A percentile compares a stretch with the other conserved stretches of the same genome.
Conservation (phyloP, 495 filamentous ascomycete species). For the Aspergillus indologenus region DNA sequence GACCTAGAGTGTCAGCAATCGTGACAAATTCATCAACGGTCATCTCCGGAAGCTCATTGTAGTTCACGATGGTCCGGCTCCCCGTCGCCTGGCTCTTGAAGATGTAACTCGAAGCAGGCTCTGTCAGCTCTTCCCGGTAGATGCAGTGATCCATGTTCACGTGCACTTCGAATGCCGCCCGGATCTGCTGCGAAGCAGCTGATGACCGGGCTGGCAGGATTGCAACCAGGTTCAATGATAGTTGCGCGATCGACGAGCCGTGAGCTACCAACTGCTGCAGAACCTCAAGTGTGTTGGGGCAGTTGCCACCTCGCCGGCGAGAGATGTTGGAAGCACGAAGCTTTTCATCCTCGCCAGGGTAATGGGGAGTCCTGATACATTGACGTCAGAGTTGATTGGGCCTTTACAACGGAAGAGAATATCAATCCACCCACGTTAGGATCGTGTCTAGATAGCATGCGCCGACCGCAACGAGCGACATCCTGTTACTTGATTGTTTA, state of each 20-base stretch:
- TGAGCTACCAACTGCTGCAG: conserved; percentile 55
- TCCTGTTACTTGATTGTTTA: not conserved
- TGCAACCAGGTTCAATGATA: conserved; percentile 38
- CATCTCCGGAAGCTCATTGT: conserved; percentile 66
- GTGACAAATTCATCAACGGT: conserved; percentile 52
- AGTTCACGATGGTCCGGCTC: conserved; percentile 68
- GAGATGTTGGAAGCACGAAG: conserved; percentile 57
- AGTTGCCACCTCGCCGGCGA: conserved; percentile 68
- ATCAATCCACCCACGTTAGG: conserved; percentile 50
- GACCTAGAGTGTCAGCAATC: conserved; percentile 28
- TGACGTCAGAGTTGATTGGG: conserved; percentile 11
- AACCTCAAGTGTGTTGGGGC: conserved; percentile 67
- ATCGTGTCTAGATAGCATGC: conserved; percentile 70
- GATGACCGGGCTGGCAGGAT: conserved; percentile 45
- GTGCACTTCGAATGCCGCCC: conserved; percentile 34
- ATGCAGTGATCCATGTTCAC: conserved; percentile 55
- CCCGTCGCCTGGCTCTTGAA: conserved; percentile 56
- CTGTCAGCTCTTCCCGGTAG: conserved; percentile 51
- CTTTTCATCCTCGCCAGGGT: conserved; percentile 68
- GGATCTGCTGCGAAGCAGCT: conserved; percentile 36
- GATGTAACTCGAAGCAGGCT: conserved; percentile 69
- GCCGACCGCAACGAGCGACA: conserved; percentile 55
- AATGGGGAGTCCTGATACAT: conserved; percentile 55
- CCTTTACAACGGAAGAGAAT: not conserved
- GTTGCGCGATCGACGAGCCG: not conserved